Conservation (phyloP, 1,284 basidiomycete genomes). For the Vanrija sp. region DNA sequence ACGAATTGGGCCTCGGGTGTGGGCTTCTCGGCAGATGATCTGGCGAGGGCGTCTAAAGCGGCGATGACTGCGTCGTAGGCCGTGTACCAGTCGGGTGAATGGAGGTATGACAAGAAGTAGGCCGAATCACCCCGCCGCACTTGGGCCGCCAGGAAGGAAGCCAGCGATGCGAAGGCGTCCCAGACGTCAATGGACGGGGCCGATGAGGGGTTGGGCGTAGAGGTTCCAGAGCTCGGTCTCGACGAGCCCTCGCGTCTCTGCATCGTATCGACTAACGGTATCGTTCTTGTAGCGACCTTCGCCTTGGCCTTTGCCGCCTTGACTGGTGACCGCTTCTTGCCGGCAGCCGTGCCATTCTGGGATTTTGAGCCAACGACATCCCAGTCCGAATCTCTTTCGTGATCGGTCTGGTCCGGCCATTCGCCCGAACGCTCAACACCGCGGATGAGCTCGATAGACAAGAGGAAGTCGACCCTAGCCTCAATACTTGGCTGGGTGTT, state of each 20-base stretch:
- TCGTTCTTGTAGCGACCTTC: slow-evolving; percentile 7
- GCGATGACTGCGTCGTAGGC: slow-evolving; percentile 34
- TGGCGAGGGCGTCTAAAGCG: slow-evolving; percentile 21
- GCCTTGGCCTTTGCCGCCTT: not conserved
- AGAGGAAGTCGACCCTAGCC: slow-evolving; percentile 38
- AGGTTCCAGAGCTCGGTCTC: slow-evolving; percentile 8
- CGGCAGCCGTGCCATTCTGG: not conserved
- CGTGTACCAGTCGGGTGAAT: slow-evolving; percentile 32
- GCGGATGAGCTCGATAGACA: slow-evolving; percentile 39
- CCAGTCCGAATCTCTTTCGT: no score
- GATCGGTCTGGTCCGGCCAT: slow-evolving; percentile 29
- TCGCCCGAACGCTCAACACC: slow-evolving; percentile 26
- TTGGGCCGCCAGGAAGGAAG: slow-evolving; percentile 32
- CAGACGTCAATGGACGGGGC: slow-evolving; percentile 32
- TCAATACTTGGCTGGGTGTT: slow-evolving; percentile 16
- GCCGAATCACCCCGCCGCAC: slow-evolving; percentile 14
- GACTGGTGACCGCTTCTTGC: not conserved
- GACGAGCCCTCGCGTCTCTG: slow-evolving; percentile 18
- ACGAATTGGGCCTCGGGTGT: slow-evolving; percentile 12
- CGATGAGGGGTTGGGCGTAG: slow-evolving; percentile 5
- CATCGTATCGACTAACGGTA: slow-evolving; percentile 38
- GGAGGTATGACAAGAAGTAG: slow-evolving; percentile 37
- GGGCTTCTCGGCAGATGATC: slow-evolving; percentile 5
- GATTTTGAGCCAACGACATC: no score
- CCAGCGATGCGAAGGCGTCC: slow-evolving; percentile 36